Percentiles rank a stretch among this genome's conserved stretches.
Conservation (phyloP, 495 filamentous ascomycete genomes). For the Rhypophila decipiens region DNA sequence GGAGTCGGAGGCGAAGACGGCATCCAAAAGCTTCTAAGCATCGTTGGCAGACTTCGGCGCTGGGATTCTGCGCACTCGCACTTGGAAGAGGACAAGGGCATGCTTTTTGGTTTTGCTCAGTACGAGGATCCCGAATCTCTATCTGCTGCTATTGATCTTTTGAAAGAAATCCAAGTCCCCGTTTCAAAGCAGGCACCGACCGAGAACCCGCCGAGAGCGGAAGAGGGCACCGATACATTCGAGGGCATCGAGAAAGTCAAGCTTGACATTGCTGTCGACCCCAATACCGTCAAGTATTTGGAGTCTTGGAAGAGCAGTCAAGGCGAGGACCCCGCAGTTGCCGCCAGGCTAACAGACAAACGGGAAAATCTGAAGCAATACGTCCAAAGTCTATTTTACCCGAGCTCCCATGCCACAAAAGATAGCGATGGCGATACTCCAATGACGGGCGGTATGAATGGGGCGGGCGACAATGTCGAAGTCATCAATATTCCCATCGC, state of each 20-base stretch:
- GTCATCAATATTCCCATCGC: constrained; percentile 87
- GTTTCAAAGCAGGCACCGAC: constrained; percentile 59
- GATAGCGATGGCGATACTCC: constrained; percentile 56
- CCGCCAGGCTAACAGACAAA: constrained; percentile 64
- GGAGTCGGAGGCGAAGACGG: constrained; percentile 72
- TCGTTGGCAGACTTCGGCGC: constrained; percentile 70
- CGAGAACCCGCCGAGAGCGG: constrained; percentile 35
- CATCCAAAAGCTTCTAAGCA: constrained; percentile 71
- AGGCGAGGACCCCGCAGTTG: constrained; percentile 58
- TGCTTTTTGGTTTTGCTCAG: constrained; percentile 92
- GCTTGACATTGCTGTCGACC: constrained; percentile 74
- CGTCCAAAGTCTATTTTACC: constrained; percentile 67
- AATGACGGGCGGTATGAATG: constrained; percentile 57
- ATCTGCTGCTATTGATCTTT: constrained; percentile 75
- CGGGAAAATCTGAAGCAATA: constrained; percentile 55
- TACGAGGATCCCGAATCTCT: constrained; percentile 91
- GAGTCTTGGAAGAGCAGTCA: constrained; percentile 66
- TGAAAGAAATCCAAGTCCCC: constrained; percentile 82
- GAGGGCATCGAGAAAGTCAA: constrained; percentile 61
- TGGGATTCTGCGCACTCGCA: constrained; percentile 61
- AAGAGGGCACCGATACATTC: constrained; percentile 46
- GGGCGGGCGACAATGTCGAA: constrained; percentile 59
- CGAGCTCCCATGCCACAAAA: constrained; percentile 44
- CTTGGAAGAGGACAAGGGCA: constrained; percentile 76
- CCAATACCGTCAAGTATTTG: constrained; percentile 69